Evolutionary conservation across 176 grass and related monocot genomes (phyloP).

Genomic region (Phyllostachys edulis): DNA sequence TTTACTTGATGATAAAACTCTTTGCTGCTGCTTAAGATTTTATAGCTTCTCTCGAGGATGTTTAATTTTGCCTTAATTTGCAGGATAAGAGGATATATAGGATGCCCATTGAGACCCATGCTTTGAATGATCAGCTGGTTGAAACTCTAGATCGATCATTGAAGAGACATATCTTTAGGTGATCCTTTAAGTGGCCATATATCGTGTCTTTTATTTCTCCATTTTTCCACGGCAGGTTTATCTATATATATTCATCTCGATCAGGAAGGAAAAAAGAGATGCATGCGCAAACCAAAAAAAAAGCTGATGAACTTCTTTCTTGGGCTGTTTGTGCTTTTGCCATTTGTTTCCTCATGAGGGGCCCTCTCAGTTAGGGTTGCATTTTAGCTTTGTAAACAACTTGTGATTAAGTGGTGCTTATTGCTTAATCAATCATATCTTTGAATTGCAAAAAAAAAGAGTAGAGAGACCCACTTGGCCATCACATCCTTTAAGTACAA

Average conservation of each 20-base stretch:
- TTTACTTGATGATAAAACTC: neutral
- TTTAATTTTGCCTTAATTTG: too few relatives aligned
- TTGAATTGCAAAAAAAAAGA: neutral
- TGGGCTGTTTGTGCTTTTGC: conserved; percentile 1
- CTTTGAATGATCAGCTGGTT: too few relatives aligned
- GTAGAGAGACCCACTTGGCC: conserved; percentile 35
- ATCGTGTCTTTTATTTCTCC: neutral
- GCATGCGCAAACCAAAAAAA: conserved; percentile 24
- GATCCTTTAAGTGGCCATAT: neutral
- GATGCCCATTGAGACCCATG: too few relatives aligned
- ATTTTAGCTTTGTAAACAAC: neutral
- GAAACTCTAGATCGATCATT: too few relatives aligned
- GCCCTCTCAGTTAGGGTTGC: conserved; percentile 1
- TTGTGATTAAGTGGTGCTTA: conserved; percentile 17
- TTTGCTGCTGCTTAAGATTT: too few relatives aligned
- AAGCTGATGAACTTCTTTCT: conserved; percentile 10
- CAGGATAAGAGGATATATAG: too few relatives aligned
- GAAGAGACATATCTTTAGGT: too few relatives aligned
- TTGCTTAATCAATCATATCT: conserved; percentile 6
- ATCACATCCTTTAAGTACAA: conserved; percentile 53
- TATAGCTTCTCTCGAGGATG: too few relatives aligned
- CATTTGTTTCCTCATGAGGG: conserved; percentile 27
- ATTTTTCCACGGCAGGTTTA: neutral
- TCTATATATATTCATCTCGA: neutral
- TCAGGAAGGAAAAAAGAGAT: too few relatives aligned